Evolutionary conservation across 2,329 filamentous ascomycete species (phyloP), one percentile per base, ranked within the genome.

Genomic region (Fusarium nanum): DNA sequence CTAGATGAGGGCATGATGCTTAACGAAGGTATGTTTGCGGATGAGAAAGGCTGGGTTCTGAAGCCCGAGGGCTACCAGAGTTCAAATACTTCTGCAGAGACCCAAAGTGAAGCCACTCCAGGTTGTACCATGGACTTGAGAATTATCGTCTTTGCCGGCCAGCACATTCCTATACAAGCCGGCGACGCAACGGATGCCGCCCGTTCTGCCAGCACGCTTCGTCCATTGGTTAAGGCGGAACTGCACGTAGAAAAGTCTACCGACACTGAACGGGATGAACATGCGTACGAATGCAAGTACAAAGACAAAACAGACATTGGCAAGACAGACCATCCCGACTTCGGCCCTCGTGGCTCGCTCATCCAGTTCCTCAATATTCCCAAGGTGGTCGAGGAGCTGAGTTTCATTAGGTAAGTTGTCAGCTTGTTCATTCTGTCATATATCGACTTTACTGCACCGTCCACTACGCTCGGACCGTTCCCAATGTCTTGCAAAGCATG

Each of bases 21-120:
- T 77, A 98, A 98, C 77, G 92, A 97, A 75, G 96, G 92, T 77
- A 98, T 99, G 96, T 99, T 98, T 78, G 93, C 93, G 37, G 92
- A 89, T 12, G 91, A 92, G 53, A 83, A 88, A 44, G 94, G 95
- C 42, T 98, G 93, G 92, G 89, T 94, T 4, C 84, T 96, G 66
- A 98, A 98, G 80, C 94, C 94, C 1, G 78, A 85, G 32, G 91
- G 91, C 18, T 96, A 94, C 78, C 90, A 89, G 63, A 84, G 83
- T 69, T 77, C 80, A 20, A 80, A 83, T 62, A 83, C 78, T 68
- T 60, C 58, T n/a, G 74, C 76, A 18, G 75, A 78, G 23, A 80
- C 80, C 7, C 83, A 87, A 58, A 81, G 82, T 45, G 80, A 84
- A 25, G 83, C 83, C 2, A 81, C 85, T 6, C 76, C 80, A 6